Conservation (phyloP, 495 filamentous ascomycete species). For the Apodospora peruviana region DNA sequence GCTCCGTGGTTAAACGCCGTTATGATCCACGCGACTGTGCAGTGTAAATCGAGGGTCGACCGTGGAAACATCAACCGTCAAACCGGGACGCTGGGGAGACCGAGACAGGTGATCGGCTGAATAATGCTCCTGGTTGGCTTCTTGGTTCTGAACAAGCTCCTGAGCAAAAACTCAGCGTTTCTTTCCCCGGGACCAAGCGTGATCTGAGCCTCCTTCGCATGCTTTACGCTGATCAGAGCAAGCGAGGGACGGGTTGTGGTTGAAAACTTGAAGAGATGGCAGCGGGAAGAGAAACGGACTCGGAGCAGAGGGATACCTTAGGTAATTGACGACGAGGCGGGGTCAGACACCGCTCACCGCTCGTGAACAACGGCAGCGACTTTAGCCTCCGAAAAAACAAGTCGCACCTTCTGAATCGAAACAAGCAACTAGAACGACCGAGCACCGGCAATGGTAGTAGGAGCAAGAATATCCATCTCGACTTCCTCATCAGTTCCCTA, state of each 20-base stretch:
- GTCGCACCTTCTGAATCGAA: background rate
- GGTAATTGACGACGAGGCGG: too few relatives aligned
- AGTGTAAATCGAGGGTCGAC: background rate
- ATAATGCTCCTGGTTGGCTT: too few relatives aligned
- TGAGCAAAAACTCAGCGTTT: too few relatives aligned
- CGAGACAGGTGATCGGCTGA: background rate
- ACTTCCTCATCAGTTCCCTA: too few relatives aligned
- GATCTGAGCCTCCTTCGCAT: background rate
- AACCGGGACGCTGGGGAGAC: background rate
- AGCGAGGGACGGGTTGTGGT: background rate
- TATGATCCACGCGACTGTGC: background rate
- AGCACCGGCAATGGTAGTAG: too few relatives aligned
- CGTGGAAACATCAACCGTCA: background rate
- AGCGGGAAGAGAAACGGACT: background rate
- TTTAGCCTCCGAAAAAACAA: background rate
- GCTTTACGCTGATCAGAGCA: background rate
- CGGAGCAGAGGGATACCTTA: too few relatives aligned
- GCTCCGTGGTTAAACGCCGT: background rate
- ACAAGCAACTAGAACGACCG: background rate
- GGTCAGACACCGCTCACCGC: too few relatives aligned
- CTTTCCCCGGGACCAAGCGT: background rate
- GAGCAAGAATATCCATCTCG: too few relatives aligned
- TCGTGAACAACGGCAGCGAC: background rate
- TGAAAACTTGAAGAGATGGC: background rate
- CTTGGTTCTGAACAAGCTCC: too few relatives aligned